These are phyloP conservation scores for Papiliotrema laurentii DNA, from an alignment of 1,284 basidiomycete genomes.

Conservation along the genomic window DNA sequence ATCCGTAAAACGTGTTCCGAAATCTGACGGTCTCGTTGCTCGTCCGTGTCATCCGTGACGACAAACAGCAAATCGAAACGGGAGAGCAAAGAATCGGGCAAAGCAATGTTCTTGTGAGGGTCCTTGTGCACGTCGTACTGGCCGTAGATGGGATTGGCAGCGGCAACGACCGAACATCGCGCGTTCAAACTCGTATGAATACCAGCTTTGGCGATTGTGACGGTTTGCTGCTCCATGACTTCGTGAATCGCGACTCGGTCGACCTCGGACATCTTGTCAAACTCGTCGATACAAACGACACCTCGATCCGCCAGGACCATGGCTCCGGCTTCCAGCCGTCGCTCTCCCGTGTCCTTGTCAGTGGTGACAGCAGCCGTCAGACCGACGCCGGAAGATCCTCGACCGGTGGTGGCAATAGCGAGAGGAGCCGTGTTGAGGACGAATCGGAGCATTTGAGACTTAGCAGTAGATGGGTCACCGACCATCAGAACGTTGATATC, in stretches of 20 bases:
- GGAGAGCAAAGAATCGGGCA: constrained; percentile 95
- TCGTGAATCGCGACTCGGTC: constrained; percentile 99
- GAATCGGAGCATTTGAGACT: constrained; percentile 94
- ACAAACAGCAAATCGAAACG: constrained; percentile 99
- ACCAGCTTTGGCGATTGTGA: constrained; percentile 98
- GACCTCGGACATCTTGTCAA: constrained; percentile 99
- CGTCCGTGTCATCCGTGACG: constrained; percentile 96
- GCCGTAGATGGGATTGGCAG: constrained; percentile 98
- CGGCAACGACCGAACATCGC: constrained; percentile 94
- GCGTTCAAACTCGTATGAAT: constrained; percentile 98
- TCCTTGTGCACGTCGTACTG: constrained; percentile 99
- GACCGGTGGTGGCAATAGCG: constrained; percentile 95
- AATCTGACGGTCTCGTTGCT: constrained; percentile 86
- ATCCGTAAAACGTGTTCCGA: constrained; percentile 97
- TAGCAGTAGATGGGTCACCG: constrained; percentile 96
- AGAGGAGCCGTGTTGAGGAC: constrained; percentile 93
- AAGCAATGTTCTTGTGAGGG: constrained; percentile 96
- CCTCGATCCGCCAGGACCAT: constrained; percentile 99
- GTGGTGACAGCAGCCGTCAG: constrained; percentile 98
- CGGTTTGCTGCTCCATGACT: constrained; percentile 99
- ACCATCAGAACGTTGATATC: constrained; percentile 99
- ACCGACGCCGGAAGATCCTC: constrained; percentile 97
- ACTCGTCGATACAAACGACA: constrained; percentile 99
- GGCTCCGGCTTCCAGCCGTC: constrained; percentile 93
- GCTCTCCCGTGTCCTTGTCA: constrained; percentile 95